These are phyloP conservation scores for Hygrocybe punicea DNA, from an alignment of 768 basidiomycete genomes.

Conservation along the genomic window DNA sequence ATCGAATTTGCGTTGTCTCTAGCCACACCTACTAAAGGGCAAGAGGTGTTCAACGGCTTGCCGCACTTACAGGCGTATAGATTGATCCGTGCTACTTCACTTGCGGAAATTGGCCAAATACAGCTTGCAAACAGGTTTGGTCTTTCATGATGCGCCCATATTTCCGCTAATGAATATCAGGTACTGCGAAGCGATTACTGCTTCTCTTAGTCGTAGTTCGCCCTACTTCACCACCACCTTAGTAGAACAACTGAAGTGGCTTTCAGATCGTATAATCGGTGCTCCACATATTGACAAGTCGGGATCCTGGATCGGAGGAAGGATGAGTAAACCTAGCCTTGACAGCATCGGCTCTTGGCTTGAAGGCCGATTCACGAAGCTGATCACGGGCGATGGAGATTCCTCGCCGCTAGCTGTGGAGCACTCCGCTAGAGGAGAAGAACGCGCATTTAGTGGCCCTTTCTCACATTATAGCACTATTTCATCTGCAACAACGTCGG, in stretches of 20 bases:
- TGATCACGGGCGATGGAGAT: constrained; percentile 91
- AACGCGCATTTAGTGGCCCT: constrained; percentile 61
- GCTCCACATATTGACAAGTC: constrained; percentile 71
- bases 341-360: constrained; percentile 91
- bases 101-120: constrained; percentile 81
- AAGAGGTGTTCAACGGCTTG: constrained; percentile 79
- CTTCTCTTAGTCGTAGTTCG: constrained; percentile 58
- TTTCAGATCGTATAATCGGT: constrained; percentile 75
- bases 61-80: constrained; percentile 87
- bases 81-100: constrained; percentile 66
- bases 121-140: constrained; percentile 70
- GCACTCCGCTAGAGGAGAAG: constrained; percentile 33
- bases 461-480: constrained; percentile 94
- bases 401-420: constrained; percentile 40
- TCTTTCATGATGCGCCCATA: constrained; percentile 1
- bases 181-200: constrained; percentile 88
- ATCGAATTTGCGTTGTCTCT: constrained; percentile 87
- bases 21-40: constrained; percentile 69
- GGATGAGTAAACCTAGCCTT: constrained; percentile 84
- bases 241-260: constrained; percentile 68
- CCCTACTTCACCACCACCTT: constrained; percentile 65
- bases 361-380: constrained; percentile 86
- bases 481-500: constrained; percentile 73
- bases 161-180: constrained; percentile 39
- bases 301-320: constrained; percentile 83